Evolutionary conservation across 2,329 filamentous ascomycete species (phyloP), one percentile per base, ranked within the genome.

Genomic region (Gliomastix tumulicola): DNA sequence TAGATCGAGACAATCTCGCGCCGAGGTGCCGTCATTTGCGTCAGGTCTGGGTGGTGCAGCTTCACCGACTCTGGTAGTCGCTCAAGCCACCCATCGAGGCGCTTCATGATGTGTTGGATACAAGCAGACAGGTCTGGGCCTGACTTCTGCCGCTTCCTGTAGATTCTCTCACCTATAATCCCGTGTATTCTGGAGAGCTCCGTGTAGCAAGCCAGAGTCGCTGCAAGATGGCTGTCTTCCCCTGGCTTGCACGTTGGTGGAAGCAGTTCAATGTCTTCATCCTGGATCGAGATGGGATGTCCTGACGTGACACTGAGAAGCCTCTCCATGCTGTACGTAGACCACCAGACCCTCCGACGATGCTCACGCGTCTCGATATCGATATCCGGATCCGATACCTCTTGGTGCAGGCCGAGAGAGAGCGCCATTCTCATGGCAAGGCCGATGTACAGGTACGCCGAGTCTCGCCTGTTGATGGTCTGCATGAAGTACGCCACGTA

Each of bases 401-500:
- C 47, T 32, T 49, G 44, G 21, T 48, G 47, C 3, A 49, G 41
- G 6, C 47, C 47, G 8, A 49, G 41, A 21, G 36, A 34, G 21
- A 49, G 33, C 7, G 47, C 46, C 43, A 49, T 48, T 9, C 47
- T 41, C 40, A 48, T 43, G 8, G 46, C 44, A 27, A 70, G 58
- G 7, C 70, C 71, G 15, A 71, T 65, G 41, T 74, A 75, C 16
- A 75, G 55, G 37, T 71, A 76, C 0, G 72, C 71, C 3, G 70
- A 69, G 48, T 76, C 71, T 16, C 68, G 59, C 1, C 69, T 62
- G 44, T 75, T 74, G 41, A 76, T 58, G 41, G 73, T 75, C 42
- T 76, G 71, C 62, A 76, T 66, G 30, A 73, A 76, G 44, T 75
- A 75, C 12, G 69, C 71, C 2, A 72, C 63, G 32, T 74, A 62